Percentiles rank a stretch among this genome's conserved stretches.
phyloP scores from a whole-genome alignment of 2,329 filamentous ascomycete species.

The Neoarthrinium moseri region DNA sequence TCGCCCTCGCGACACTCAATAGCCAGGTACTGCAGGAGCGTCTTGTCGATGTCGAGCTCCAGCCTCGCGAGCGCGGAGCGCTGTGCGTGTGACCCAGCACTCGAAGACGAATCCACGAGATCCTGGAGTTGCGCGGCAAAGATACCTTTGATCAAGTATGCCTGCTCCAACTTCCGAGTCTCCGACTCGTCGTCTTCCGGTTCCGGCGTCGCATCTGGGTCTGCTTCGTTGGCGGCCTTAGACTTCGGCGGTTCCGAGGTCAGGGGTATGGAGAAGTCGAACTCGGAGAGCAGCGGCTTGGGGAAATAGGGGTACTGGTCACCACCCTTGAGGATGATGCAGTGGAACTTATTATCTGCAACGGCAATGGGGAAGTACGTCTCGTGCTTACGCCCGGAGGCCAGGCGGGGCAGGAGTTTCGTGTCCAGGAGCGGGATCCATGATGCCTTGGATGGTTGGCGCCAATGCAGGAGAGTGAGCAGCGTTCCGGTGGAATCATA shows the following conservation, averaged over 20 bases:
- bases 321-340: slow-evolving; percentile 96
- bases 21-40: slow-evolving; percentile 82
- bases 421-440: slow-evolving; percentile 96
- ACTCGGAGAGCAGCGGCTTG: slow-evolving; percentile 84
- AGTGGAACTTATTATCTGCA: slow-evolving; percentile 89
- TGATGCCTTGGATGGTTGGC: slow-evolving; percentile 75
- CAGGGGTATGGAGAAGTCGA: slow-evolving; percentile 85
- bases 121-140: slow-evolving; percentile 75
- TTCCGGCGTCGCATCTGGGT: slow-evolving; percentile 27
- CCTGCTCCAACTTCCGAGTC: slow-evolving; percentile 70
- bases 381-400: slow-evolving; percentile 82
- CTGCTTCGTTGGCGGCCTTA: slow-evolving; percentile 31
- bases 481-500: slow-evolving; percentile 92
- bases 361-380: slow-evolving; percentile 95
- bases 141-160: slow-evolving; percentile 73
- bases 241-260: slow-evolving; percentile 48
- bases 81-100: slow-evolving; percentile 54
- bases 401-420: slow-evolving; percentile 75
- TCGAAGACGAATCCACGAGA: slow-evolving; percentile 65
- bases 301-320: slow-evolving; percentile 94
- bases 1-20: slow-evolving; percentile 90
- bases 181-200: slow-evolving; percentile 41
- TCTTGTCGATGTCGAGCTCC: slow-evolving; percentile 87
- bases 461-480: slow-evolving; percentile 87
- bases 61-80: slow-evolving; percentile 66